phyloP scores from a whole-genome alignment of 2,329 filamentous ascomycete genomes.

The Cladophialophora bantiana region DNA sequence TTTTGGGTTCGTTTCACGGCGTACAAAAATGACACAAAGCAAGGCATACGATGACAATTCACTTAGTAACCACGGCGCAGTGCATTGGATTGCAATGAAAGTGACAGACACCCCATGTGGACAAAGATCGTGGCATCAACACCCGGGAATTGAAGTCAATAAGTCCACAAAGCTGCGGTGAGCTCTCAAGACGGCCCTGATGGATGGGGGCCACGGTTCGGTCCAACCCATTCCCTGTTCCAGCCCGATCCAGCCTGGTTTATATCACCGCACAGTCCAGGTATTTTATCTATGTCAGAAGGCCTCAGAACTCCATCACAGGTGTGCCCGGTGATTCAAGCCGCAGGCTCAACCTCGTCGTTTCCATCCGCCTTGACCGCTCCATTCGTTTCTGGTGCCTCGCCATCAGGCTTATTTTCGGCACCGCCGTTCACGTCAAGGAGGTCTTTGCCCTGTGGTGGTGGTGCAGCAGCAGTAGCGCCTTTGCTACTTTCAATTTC shows the following conservation, averaged over 20 bases:
- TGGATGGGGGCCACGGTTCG: background rate
- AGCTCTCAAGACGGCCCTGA: background rate
- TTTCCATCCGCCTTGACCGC: constrained; percentile 42
- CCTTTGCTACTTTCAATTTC: constrained; percentile 68
- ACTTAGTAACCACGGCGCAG: background rate
- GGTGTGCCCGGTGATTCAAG: background rate
- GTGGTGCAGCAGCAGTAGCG: constrained; percentile 47
- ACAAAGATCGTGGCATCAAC: background rate
- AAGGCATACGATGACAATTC: background rate
- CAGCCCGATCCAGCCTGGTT: background rate
- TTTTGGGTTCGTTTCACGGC: background rate
- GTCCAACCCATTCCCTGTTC: background rate
- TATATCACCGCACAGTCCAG: background rate
- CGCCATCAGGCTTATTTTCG: background rate
- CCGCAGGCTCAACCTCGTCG: constrained; percentile 27
- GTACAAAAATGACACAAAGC: background rate
- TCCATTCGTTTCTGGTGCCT: constrained; percentile 43
- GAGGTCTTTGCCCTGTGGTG: constrained; percentile 46
- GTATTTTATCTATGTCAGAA: background rate
- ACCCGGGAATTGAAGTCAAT: too few species aligned
- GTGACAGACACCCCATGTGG: background rate
- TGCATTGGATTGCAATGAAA: background rate
- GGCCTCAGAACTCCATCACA: background rate
- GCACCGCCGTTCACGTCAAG: constrained; percentile 50
- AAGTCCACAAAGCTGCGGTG: background rate